phyloP scores from a whole-genome alignment of 2,329 filamentous ascomycete species.

The Aspergillus viridinutans region DNA sequence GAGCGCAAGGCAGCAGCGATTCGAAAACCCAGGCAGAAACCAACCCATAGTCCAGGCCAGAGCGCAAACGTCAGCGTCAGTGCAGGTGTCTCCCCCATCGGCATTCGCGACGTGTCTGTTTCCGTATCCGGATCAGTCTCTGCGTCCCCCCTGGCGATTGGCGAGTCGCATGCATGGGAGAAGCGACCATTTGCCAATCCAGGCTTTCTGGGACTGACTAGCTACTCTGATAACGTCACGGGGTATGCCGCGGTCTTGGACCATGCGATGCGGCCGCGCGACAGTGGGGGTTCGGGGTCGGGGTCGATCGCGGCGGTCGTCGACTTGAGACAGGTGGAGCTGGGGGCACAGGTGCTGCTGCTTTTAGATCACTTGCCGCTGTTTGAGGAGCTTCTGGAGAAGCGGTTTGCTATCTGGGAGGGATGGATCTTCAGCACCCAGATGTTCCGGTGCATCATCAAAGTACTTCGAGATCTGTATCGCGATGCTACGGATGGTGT shows the following conservation, averaged over 20 bases:
- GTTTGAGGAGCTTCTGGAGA: slow-evolving; percentile 15
- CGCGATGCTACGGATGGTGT: neutral
- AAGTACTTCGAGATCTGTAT: neutral
- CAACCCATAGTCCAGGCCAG: neutral
- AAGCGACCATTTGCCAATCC: neutral
- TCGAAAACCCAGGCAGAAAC: neutral
- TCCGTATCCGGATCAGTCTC: neutral
- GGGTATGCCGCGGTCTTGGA: slow-evolving; percentile 7
- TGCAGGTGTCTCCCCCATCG: neutral
- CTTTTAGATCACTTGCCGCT: slow-evolving; percentile 6
- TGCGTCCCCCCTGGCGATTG: neutral
- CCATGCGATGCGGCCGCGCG: neutral
- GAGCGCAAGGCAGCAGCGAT: neutral
- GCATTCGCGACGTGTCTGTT: neutral
- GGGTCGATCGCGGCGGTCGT: neutral
- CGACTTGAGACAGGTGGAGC: slow-evolving; percentile 6
- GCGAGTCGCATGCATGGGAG: neutral
- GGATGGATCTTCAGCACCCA: slow-evolving; percentile 2
- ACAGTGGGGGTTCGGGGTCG: neutral
- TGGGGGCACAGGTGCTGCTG: slow-evolving; percentile 12
- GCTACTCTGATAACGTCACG: slow-evolving; percentile 14
- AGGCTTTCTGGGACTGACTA: slow-evolving; percentile 19
- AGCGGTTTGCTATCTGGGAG: neutral
- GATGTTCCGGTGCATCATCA: neutral
- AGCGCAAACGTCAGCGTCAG: neutral